phyloP scores from a whole-genome alignment of 805 yeast species.

The Kregervanrija pseudodelftensis region DNA sequence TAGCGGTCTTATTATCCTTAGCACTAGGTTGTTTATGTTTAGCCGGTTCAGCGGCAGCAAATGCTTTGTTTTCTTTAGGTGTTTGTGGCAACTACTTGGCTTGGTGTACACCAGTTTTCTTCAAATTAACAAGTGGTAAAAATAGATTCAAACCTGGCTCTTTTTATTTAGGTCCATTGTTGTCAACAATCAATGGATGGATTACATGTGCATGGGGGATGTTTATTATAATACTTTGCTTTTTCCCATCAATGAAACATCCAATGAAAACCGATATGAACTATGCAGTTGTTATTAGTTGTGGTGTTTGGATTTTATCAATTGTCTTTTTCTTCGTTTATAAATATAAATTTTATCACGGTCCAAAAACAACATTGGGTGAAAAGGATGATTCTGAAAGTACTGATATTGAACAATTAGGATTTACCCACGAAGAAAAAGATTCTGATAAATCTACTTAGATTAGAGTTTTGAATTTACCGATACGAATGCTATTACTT shows the following conservation, averaged over 20 bases:
- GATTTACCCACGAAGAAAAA: too few species aligned
- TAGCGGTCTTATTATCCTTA: conserved; percentile 32
- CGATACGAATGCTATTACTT: too few species aligned
- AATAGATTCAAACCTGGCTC: conserved; percentile 36
- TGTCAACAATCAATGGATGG: conserved; percentile 29
- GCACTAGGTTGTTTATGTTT: conserved; percentile 35
- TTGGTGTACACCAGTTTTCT: conserved; percentile 37
- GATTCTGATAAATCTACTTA: too few species aligned
- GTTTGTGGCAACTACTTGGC: conserved; percentile 38
- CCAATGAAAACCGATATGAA: conserved; percentile 24
- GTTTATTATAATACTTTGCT: conserved; percentile 25
- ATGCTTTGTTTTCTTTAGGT: conserved; percentile 39
- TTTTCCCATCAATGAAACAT: conserved; percentile 33
- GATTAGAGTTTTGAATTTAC: too few species aligned
- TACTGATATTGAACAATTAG: too few species aligned
- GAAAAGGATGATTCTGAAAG: conserved; percentile 11
- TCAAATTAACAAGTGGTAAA: conserved; percentile 35
- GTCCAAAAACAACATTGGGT: conserved; percentile 36
- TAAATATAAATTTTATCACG: conserved; percentile 42
- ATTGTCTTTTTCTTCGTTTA: conserved; percentile 42
- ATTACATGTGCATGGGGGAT: conserved; percentile 25
- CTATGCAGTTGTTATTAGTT: conserved; percentile 28
- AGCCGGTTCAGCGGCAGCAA: conserved; percentile 37
- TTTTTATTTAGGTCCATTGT: conserved; percentile 32
- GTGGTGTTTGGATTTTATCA: conserved; percentile 47